phyloP scores from a whole-genome alignment of 2,329 filamentous ascomycete species.

The Pseudogymnoascus sp. region DNA sequence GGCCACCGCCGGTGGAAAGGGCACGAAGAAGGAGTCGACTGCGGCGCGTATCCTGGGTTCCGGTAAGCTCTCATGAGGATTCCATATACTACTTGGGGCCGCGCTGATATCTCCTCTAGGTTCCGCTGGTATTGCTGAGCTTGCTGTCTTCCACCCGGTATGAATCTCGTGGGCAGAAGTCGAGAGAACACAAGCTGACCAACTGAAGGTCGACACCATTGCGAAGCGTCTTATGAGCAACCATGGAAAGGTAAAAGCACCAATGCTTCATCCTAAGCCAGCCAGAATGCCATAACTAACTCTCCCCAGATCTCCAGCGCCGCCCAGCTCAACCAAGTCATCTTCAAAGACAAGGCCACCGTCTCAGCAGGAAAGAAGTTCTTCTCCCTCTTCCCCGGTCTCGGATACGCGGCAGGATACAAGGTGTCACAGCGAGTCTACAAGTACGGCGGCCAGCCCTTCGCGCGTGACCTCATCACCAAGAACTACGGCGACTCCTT shows the following conservation, averaged over 20 bases:
- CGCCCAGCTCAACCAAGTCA: slow-evolving; percentile 73
- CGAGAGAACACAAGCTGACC: slow-evolving; percentile 20
- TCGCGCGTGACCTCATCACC: slow-evolving; percentile 82
- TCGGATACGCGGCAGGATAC: slow-evolving; percentile 96
- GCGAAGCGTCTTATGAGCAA: slow-evolving; percentile 99
- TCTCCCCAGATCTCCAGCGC: slow-evolving; percentile 45
- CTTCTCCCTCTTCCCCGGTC: slow-evolving; percentile 89
- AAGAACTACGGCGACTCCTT: slow-evolving; percentile 75
- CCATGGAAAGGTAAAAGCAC: slow-evolving; percentile 58
- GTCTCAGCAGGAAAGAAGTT: slow-evolving; percentile 71
- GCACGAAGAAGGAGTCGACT: slow-evolving; percentile 80
- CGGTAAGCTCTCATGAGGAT: slow-evolving; percentile 47
- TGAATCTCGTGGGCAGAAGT: slow-evolving; percentile 21
- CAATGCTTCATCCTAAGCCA: background rate
- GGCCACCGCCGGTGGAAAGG: slow-evolving; percentile 40
- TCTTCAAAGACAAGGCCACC: slow-evolving; percentile 82
- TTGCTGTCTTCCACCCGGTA: slow-evolving; percentile 89
- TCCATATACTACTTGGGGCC: background rate
- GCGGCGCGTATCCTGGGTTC: slow-evolving; percentile 83
- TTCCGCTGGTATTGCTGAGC: slow-evolving; percentile 84
- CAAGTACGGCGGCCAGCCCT: slow-evolving; percentile 97
- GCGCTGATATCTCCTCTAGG: slow-evolving; percentile 45
- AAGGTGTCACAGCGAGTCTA: slow-evolving; percentile 95
- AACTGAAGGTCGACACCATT: slow-evolving; percentile 80
- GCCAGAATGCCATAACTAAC: slow-evolving; percentile 20